phyloP scores from a whole-genome alignment of 1,284 basidiomycete species.

The Caloboletus inedulis region DNA sequence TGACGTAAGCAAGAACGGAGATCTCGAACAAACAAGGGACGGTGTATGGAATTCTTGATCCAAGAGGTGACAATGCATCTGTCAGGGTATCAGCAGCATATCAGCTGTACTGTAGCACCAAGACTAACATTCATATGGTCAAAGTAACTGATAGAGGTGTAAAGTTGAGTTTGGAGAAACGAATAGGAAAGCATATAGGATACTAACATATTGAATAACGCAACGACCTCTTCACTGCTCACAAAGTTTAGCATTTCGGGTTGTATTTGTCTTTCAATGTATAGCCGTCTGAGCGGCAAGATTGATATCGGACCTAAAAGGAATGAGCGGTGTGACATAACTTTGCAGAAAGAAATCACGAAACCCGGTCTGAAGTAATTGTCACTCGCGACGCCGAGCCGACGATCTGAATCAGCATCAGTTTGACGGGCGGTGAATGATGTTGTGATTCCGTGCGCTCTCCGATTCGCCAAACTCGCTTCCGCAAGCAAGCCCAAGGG shows the following conservation, averaged over 20 bases:
- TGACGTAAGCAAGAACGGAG: slow-evolving; percentile 89
- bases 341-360: slow-evolving; percentile 15
- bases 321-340: slow-evolving; percentile 6
- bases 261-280: slow-evolving; percentile 86
- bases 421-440: slow-evolving; percentile 39
- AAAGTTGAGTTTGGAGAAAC: slow-evolving; percentile 10
- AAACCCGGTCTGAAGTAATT: slow-evolving; percentile 93
- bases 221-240: slow-evolving; percentile 79
- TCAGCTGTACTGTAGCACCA: slow-evolving; percentile 4
- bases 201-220: slow-evolving; percentile 87
- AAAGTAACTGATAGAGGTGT: slow-evolving; percentile 56
- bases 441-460: slow-evolving; percentile 45
- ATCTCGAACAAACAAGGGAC: slow-evolving; percentile 85
- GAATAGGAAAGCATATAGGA: slow-evolving; percentile 10
- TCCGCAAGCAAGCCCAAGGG: slow-evolving; percentile 90
- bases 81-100: slow-evolving; percentile 11
- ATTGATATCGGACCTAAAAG: slow-evolving; percentile 75
- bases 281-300: slow-evolving; percentile 77
- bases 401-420: slow-evolving; percentile 39
- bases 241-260: slow-evolving; percentile 89
- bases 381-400: slow-evolving; percentile 83
- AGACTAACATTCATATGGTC: slow-evolving; percentile 68
- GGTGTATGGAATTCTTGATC: slow-evolving; percentile 90
- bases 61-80: slow-evolving; percentile 74
- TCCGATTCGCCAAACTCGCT: slow-evolving; percentile 84